Percentiles rank a stretch among this genome's conserved stretches.
Conservation (phyloP, 768 basidiomycete species). For the Mycena galericulata region DNA sequence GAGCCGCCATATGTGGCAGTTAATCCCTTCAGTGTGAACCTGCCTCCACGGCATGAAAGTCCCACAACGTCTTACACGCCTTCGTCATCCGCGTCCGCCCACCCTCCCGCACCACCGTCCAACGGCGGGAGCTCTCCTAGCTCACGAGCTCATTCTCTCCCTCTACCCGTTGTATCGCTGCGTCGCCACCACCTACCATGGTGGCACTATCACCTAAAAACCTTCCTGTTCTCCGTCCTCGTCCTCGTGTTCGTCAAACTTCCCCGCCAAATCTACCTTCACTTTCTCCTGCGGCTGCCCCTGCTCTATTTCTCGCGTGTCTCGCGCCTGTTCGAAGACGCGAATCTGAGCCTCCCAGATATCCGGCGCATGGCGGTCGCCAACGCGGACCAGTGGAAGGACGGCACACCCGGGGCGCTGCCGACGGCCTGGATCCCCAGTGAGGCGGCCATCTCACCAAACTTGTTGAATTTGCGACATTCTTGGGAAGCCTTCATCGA, state of each 20-base stretch:
- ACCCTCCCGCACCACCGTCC: background rate
- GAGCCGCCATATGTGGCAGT: constrained; percentile 13
- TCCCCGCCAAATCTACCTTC: constrained; percentile 36
- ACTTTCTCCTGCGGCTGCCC: constrained; percentile 59
- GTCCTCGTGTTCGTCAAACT: constrained; percentile 42
- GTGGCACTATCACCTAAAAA: background rate
- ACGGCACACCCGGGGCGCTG: constrained; percentile 9
- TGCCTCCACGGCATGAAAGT: background rate
- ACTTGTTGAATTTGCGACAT: constrained; percentile 46
- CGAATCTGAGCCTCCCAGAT: constrained; percentile 64
- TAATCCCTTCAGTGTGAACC: background rate
- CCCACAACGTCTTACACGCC: background rate
- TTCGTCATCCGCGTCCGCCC: background rate
- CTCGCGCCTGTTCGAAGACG: constrained; percentile 64
- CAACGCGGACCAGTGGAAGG: constrained; percentile 27
- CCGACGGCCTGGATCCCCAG: constrained; percentile 34
- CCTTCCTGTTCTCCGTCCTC: background rate
- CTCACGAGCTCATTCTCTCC: background rate
- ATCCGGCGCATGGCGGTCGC: constrained; percentile 27
- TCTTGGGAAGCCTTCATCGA: constrained; percentile 35
- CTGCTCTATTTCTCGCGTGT: constrained; percentile 68
- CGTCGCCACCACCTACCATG: background rate
- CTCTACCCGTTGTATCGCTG: background rate
- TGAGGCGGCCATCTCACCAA: constrained; percentile 52
- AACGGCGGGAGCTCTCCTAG: background rate